Conservation (phyloP, 129 eudicot species). For the Lactuca saligna region DNA sequence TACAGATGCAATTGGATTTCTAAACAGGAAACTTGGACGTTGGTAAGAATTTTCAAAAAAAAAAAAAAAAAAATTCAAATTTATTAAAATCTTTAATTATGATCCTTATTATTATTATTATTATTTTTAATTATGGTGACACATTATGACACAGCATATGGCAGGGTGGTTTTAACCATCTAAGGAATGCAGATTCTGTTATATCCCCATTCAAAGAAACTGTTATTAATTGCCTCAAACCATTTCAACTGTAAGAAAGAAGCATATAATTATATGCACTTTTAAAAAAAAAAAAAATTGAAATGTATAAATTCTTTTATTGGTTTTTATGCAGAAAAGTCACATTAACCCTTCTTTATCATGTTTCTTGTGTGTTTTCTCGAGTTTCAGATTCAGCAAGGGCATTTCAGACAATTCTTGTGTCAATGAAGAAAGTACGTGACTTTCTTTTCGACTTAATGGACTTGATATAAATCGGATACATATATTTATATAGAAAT, state of each 20-base stretch:
- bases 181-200: conserved; percentile 28
- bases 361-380: neutral
- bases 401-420: conserved; percentile 14
- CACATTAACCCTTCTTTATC: no score
- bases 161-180: conserved; percentile 33
- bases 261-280: neutral
- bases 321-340: no score
- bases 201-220: conserved; percentile 30
- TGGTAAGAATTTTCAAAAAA: conserved; percentile 41
- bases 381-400: conserved; percentile 42
- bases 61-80: neutral
- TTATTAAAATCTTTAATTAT: neutral
- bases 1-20: conserved; percentile 38
- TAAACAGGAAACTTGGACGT: conserved; percentile 62
- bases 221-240: conserved; percentile 29
- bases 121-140: neutral
- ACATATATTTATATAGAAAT: no score
- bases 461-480: neutral
- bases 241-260: conserved; percentile 44
- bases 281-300: neutral
- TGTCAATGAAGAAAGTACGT: conserved; percentile 20
- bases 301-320: neutral
- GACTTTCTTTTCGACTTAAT: neutral
- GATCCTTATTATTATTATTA: no score
- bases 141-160: conserved; percentile 48